phyloP scores from a whole-genome alignment of 2,329 filamentous ascomycete species.

The Leptographium wingfieldii region DNA sequence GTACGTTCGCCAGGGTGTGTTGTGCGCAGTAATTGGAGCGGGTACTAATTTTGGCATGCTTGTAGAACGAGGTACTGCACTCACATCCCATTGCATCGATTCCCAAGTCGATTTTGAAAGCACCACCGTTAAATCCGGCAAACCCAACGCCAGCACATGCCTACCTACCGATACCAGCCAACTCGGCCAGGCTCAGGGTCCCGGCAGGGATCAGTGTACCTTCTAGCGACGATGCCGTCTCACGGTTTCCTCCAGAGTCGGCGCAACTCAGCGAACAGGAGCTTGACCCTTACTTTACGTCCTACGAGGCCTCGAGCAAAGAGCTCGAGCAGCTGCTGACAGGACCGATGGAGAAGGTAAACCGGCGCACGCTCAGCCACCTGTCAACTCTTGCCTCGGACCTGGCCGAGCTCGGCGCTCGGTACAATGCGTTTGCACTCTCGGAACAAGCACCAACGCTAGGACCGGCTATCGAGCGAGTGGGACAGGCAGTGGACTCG shows the following conservation, averaged over 20 bases:
- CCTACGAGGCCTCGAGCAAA: constrained; percentile 83
- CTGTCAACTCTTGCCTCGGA: constrained; percentile 74
- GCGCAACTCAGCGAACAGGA: constrained; percentile 74
- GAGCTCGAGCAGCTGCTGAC: constrained; percentile 80
- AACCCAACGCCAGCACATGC: constrained; percentile 79
- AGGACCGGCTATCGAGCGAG: constrained; percentile 82
- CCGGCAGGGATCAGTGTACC: constrained; percentile 19
- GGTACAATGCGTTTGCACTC: constrained; percentile 92
- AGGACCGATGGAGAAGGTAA: constrained; percentile 94
- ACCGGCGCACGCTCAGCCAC: constrained; percentile 76
- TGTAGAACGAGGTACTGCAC: constrained; percentile 82
- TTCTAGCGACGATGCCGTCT: constrained; percentile 15
- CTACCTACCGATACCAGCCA: constrained; percentile 74
- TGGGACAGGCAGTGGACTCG: constrained; percentile 88
- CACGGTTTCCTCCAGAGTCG: constrained; percentile 68
- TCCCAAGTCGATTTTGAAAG: constrained; percentile 87
- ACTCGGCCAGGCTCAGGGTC: constrained; percentile 74
- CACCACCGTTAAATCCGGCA: constrained; percentile 89
- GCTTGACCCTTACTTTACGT: constrained; percentile 88
- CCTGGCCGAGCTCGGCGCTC: constrained; percentile 83
- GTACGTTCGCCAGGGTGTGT: constrained; percentile 33
- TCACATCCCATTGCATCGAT: constrained; percentile 83
- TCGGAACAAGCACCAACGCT: constrained; percentile 84
- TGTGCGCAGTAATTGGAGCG: neutral
- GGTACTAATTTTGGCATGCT: constrained; percentile 9